Evolutionary conservation across 2,329 filamentous ascomycete species (phyloP), one percentile per base, ranked within the genome.

Genomic region (Xylariaceae sp.): DNA sequence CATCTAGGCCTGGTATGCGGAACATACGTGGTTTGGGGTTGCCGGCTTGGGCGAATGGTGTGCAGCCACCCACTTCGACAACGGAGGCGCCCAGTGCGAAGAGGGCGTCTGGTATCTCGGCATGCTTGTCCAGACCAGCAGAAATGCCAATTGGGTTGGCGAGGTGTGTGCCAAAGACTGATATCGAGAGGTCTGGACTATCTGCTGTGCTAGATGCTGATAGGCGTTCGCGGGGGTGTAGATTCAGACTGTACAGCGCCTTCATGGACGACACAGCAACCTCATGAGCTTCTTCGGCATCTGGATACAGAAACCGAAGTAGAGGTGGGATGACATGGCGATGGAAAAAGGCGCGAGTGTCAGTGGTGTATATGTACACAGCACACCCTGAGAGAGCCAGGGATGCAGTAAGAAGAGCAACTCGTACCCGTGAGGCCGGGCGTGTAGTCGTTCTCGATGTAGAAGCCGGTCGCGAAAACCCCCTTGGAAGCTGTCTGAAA

Each of bases 121-220:
- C 94, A 64, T 95, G 82, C 75, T 99, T 97, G 74, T 97, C 94
- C 39, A 99, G 83, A 10, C 94, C 94, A 5, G 90, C 94, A n/a
- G 90, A 95, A 55, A 95, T 96, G 49, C 87, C 94, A 61, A 99
- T 84, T 1, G 94, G 94, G 70, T 96, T 97, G 61, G 81, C 76
- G 42, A 99, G 72, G 4, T 74, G 77, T 54, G 86, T 81, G 33
- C 87, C 90, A 66, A 95, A 96, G 17, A 97, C 85, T 11, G 65
- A 65, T 12, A 75, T 63, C 7, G 68, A 66, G 31, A 78, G 60
- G 44, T 69, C 73, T 4, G 64, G 55, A 19, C 50, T 66, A 18
- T 40, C 39, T 14, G 66, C 58, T 2, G 71, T 61, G 15, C 66
- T 60, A 17, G 65, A 58, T 5, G 72, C 61, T 17, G 68, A 58